Evolutionary conservation across 495 filamentous ascomycete genomes (phyloP).

Genomic region (Podospora fimiseda): DNA sequence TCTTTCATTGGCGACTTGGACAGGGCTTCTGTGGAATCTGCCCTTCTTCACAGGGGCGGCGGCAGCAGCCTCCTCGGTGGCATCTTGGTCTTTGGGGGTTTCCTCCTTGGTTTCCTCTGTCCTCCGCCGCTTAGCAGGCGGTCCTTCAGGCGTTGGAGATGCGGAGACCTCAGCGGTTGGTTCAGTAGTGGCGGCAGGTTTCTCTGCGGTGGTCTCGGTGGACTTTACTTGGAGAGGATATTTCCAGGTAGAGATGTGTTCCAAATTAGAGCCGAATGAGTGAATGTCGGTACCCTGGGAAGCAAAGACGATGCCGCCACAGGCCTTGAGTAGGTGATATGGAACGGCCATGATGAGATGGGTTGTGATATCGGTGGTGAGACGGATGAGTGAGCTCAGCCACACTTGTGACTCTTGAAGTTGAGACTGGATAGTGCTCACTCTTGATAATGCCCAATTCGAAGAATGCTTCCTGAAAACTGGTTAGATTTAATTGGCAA

Average conservation of each 20-base stretch:
- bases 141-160: constrained; percentile 20
- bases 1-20: constrained; percentile 9
- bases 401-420: background rate
- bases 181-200: background rate
- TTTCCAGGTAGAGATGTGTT: constrained; percentile 37
- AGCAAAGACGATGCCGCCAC: constrained; percentile 35
- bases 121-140: constrained; percentile 28
- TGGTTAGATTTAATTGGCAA: too few relatives aligned
- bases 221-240: constrained; percentile 24
- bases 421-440: too few relatives aligned
- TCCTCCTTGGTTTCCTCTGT: constrained; percentile 12
- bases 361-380: background rate
- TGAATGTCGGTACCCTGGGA: constrained; percentile 37
- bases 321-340: constrained; percentile 37
- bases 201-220: constrained; percentile 4
- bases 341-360: constrained; percentile 26
- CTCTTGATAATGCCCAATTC: too few relatives aligned
- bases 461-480: too few relatives aligned
- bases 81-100: constrained; percentile 4
- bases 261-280: constrained; percentile 31
- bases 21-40: constrained; percentile 7
- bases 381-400: background rate
- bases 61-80: background rate
- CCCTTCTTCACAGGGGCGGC: constrained; percentile 10
- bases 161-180: background rate